Percentiles rank a stretch among this genome's conserved stretches.
Evolutionary conservation across 2,329 filamentous ascomycete genomes (phyloP).

Genomic region (Cladosporium oxysporum): DNA sequence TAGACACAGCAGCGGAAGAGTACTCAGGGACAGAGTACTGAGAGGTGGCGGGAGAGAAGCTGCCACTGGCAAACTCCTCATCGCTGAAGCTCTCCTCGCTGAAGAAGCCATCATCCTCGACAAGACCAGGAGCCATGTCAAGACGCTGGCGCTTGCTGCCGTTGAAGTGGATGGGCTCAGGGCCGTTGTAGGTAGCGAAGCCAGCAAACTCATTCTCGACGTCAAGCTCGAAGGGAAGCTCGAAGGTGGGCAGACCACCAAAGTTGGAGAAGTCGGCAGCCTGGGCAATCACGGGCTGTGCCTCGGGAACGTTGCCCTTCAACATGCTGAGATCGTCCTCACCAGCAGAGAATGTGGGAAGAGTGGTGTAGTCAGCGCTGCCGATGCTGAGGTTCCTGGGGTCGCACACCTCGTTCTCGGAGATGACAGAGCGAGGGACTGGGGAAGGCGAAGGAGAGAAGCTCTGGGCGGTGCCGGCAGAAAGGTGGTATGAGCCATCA

Average conservation of each 20-base stretch:
- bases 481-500: constrained; percentile 67
- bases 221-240: constrained; percentile 86
- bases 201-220: constrained; percentile 85
- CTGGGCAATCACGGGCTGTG: constrained; percentile 36
- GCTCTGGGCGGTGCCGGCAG: constrained; percentile 69
- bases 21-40: constrained; percentile 43
- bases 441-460: constrained; percentile 79
- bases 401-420: constrained; percentile 76
- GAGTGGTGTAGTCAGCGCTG: constrained; percentile 64
- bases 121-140: constrained; percentile 61
- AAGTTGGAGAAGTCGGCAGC: constrained; percentile 51
- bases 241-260: constrained; percentile 70
- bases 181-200: constrained; percentile 68
- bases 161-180: constrained; percentile 61
- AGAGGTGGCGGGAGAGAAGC: constrained; percentile 64
- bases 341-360: constrained; percentile 62
- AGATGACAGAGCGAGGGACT: constrained; percentile 67
- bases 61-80: constrained; percentile 63
- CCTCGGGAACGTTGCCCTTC: constrained; percentile 41
- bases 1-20: constrained; percentile 30
- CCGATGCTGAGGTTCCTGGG: constrained; percentile 82
- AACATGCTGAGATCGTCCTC: constrained; percentile 55
- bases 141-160: constrained; percentile 73
- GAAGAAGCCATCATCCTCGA: constrained; percentile 74
- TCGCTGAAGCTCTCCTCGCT: constrained; percentile 75